These are phyloP conservation scores for Gryganskiella cystojenkinii DNA, from an alignment of 192 early-diverging fungal genomes.

Conservation along the genomic window DNA sequence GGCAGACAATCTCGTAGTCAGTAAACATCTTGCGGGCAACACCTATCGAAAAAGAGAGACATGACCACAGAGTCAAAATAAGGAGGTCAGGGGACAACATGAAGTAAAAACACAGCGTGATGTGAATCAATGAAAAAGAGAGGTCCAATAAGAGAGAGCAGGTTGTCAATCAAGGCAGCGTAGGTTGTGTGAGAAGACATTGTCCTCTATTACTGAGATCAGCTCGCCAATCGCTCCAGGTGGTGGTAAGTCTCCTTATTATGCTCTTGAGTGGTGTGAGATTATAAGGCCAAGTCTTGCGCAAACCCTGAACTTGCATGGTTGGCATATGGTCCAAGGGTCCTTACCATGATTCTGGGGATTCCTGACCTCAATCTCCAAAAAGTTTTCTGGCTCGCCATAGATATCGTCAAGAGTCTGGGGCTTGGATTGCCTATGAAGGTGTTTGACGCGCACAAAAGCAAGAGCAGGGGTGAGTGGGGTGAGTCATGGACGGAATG, in stretches of 20 bases:
- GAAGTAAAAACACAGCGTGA: neutral
- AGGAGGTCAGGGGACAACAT: neutral
- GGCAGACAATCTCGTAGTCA: constrained; percentile 96
- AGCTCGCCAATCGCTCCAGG: no score
- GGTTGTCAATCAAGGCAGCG: constrained; percentile 2
- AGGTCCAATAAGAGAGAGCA: neutral
- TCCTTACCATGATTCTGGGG: constrained; percentile 82
- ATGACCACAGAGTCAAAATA: no score
- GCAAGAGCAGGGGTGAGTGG: neutral
- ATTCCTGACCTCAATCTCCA: constrained; percentile 94
- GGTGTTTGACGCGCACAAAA: neutral
- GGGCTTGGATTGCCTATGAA: constrained; percentile 56
- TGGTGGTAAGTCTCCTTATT: no score
- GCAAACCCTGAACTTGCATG: no score
- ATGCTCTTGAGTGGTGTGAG: no score
- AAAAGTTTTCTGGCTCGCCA: constrained; percentile 95
- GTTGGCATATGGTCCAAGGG: no score
- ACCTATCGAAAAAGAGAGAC: constrained; percentile 49
- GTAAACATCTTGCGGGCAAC: constrained; percentile 88
- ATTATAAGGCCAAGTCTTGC: neutral
- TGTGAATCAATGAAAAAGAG: constrained; percentile 12
- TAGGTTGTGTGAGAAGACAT: no score
- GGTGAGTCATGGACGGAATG: no score
- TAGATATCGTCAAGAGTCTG: constrained; percentile 77
- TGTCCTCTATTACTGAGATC: no score